These are phyloP conservation scores for Tylopilus subfusipes DNA, from an alignment of 768 basidiomycete species.

Conservation along the genomic window DNA sequence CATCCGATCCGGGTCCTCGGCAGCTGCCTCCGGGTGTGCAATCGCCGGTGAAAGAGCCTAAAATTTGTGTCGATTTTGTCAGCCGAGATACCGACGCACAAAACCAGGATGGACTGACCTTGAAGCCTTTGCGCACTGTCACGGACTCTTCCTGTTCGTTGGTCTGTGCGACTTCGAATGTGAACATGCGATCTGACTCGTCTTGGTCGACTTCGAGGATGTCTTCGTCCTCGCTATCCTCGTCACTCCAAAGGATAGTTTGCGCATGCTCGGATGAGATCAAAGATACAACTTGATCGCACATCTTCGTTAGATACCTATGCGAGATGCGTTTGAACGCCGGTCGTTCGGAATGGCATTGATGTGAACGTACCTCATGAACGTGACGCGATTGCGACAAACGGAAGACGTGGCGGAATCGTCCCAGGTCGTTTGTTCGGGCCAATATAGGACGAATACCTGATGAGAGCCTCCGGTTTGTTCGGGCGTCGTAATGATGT, in stretches of 20 bases:
- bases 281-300: constrained; percentile 53
- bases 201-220: constrained; percentile 36
- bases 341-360: not conserved
- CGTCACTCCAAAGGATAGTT: constrained; percentile 44
- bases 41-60: constrained; percentile 18
- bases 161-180: constrained; percentile 53
- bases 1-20: constrained; percentile 2
- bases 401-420: constrained; percentile 45
- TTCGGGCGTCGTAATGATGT: constrained; percentile 12
- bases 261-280: constrained; percentile 46
- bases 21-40: constrained; percentile 2
- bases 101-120: constrained; percentile 28
- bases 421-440: constrained; percentile 56
- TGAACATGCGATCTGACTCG: constrained; percentile 46
- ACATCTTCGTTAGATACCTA: constrained; percentile 59
- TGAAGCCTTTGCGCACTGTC: constrained; percentile 41
- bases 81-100: no score
- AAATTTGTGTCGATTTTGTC: no score
- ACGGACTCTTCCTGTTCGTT: constrained; percentile 56
- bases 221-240: constrained; percentile 29
- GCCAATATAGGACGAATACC: constrained; percentile 57
- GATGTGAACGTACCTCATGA: constrained; percentile 47
- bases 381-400: constrained; percentile 52
- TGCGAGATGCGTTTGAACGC: not conserved
- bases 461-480: constrained; percentile 11